Evolutionary conservation across 1,284 basidiomycete species (phyloP).

Genomic region (Bondarzewia mesenterica): DNA sequence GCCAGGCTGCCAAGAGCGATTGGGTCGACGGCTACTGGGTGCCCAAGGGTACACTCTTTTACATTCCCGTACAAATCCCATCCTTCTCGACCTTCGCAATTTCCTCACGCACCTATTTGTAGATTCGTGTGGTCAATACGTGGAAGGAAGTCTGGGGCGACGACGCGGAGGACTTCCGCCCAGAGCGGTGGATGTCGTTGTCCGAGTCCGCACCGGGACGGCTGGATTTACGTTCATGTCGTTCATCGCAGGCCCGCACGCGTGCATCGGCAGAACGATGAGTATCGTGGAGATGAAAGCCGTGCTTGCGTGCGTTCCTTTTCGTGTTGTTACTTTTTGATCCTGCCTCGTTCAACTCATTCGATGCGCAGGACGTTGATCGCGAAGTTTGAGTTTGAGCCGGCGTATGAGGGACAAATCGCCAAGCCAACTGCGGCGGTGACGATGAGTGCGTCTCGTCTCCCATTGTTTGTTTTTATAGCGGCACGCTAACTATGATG

Average conservation of each 20-base stretch:
- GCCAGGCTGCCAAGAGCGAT: slow-evolving; percentile 32
- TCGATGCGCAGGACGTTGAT: slow-evolving; percentile 24
- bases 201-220: slow-evolving; percentile 24
- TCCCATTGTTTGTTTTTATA: not conserved
- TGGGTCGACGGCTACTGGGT: slow-evolving; percentile 37
- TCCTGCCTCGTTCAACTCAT: not conserved
- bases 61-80: slow-evolving; percentile 31
- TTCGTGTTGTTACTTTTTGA: not conserved
- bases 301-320: slow-evolving; percentile 17
- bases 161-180: slow-evolving; percentile 38
- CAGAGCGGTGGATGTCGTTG: slow-evolving; percentile 34
- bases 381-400: slow-evolving; percentile 33
- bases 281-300: slow-evolving; percentile 45
- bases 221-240: slow-evolving; percentile 31
- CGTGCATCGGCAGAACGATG: slow-evolving; percentile 45
- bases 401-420: slow-evolving; percentile 30
- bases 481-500: not conserved
- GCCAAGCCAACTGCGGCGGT: slow-evolving; percentile 30
- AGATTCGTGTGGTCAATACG: slow-evolving; percentile 44
- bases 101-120: not conserved
- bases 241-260: slow-evolving; percentile 40
- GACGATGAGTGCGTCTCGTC: slow-evolving; percentile 32
- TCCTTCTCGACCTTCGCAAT: not conserved
- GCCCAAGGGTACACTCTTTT: slow-evolving; percentile 37
- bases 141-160: slow-evolving; percentile 37